These are phyloP conservation scores for Pluteus cervinus DNA, from an alignment of 768 basidiomycete species.

Conservation along the genomic window DNA sequence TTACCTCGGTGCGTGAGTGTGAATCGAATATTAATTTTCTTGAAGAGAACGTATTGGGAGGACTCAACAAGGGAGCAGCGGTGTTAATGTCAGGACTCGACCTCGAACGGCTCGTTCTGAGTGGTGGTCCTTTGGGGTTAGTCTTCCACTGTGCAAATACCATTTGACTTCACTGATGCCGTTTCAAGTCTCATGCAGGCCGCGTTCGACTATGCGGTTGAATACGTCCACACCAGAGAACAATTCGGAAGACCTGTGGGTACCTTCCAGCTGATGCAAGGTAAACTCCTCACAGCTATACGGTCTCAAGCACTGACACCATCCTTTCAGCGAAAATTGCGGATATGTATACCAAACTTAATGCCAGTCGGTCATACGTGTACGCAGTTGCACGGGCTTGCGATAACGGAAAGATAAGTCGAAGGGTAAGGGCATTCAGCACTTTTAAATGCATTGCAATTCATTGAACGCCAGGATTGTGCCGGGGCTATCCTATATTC, in stretches of 20 bases:
- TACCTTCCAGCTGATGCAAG: constrained; percentile 95
- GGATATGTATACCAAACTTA: constrained; percentile 94
- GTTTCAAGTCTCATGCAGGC: constrained; percentile 80
- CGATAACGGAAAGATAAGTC: constrained; percentile 72
- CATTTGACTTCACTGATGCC: not conserved
- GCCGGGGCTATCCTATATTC: constrained; percentile 93
- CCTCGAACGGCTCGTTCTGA: constrained; percentile 85
- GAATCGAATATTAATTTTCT: constrained; percentile 6
- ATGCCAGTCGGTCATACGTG: constrained; percentile 83
- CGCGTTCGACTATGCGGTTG: constrained; percentile 82
- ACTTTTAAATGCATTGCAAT: constrained; percentile 2
- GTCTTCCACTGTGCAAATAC: constrained; percentile 12
- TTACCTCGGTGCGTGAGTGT: not conserved
- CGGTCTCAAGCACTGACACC: too few species aligned
- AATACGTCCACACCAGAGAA: constrained; percentile 89
- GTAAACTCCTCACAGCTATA: constrained; percentile 42
- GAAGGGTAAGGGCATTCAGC: constrained; percentile 47
- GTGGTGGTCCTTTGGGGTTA: constrained; percentile 88
- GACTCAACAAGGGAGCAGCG: constrained; percentile 69
- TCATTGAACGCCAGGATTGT: constrained; percentile 60
- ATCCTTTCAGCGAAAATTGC: constrained; percentile 62
- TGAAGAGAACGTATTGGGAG: constrained; percentile 81
- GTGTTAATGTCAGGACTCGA: constrained; percentile 96
- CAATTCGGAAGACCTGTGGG: constrained; percentile 88
- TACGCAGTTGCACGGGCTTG: constrained; percentile 91